These are phyloP conservation scores for Ustulina deusta DNA, from an alignment of 2,329 filamentous ascomycete genomes.

Conservation along the genomic window DNA sequence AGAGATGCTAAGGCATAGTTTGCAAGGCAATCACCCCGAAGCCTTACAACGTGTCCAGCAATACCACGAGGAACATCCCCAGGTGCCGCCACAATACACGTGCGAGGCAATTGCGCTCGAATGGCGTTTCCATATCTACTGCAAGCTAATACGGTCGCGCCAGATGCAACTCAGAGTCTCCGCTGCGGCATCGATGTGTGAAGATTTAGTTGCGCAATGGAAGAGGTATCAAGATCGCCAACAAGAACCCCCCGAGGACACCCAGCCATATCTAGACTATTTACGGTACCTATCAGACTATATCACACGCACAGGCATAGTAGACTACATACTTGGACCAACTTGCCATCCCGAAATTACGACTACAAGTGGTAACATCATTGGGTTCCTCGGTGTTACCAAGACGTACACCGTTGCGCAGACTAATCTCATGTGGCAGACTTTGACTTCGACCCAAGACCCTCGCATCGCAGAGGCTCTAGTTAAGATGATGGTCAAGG, in stretches of 20 bases:
- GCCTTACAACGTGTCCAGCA: slow-evolving; percentile 52
- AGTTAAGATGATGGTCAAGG: slow-evolving; percentile 70
- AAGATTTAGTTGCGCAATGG: slow-evolving; percentile 76
- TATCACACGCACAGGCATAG: slow-evolving; percentile 75
- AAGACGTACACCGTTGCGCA: slow-evolving; percentile 77
- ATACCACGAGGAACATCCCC: slow-evolving; percentile 53
- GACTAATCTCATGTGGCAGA: slow-evolving; percentile 86
- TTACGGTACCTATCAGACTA: slow-evolving; percentile 77
- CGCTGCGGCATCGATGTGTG: slow-evolving; percentile 80
- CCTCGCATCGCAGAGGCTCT: slow-evolving; percentile 86
- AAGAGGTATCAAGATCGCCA: slow-evolving; percentile 63
- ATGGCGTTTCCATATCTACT: slow-evolving; percentile 78
- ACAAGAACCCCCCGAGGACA: slow-evolving; percentile 52
- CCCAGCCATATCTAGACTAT: slow-evolving; percentile 54
- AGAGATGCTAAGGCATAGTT: slow-evolving; percentile 57
- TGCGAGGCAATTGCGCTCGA: slow-evolving; percentile 67
- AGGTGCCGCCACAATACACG: slow-evolving; percentile 55
- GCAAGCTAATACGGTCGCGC: slow-evolving; percentile 80
- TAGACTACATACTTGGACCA: slow-evolving; percentile 89
- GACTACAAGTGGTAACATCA: slow-evolving; percentile 80
- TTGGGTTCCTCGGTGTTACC: slow-evolving; percentile 88
- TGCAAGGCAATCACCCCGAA: slow-evolving; percentile 55
- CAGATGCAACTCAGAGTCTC: slow-evolving; percentile 91
- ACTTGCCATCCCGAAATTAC: slow-evolving; percentile 95
- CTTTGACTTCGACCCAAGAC: slow-evolving; percentile 84